A percentile compares a stretch with the other conserved stretches of the same genome.
Evolutionary conservation across 306 rosid genomes (phyloP).

Genomic region (Gillenia trifoliata): DNA sequence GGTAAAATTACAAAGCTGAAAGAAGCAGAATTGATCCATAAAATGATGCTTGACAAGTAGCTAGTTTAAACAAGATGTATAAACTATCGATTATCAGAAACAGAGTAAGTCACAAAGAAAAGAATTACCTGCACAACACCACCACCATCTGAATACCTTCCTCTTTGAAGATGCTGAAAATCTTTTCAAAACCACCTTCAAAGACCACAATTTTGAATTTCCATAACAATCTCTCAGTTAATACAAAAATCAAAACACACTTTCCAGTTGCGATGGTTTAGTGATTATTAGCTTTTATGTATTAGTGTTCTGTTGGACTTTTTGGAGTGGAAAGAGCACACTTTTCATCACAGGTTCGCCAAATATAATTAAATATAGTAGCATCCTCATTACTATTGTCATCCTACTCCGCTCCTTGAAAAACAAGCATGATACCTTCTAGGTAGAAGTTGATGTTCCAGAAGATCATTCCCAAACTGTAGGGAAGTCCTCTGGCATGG

Average conservation of each 20-base stretch:
- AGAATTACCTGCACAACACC: constrained; percentile 96
- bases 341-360: background rate
- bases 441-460: constrained; percentile 77
- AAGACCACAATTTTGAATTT: constrained; percentile 93
- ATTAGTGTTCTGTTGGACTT: background rate
- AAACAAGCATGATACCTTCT: constrained; percentile 91
- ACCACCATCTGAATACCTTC: constrained; percentile 97
- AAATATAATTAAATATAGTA: constrained; percentile 20
- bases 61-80: constrained; percentile 11
- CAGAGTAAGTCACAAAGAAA: constrained; percentile 12
- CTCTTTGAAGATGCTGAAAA: constrained; percentile 83
- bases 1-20: background rate
- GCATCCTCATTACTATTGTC: constrained; percentile 46
- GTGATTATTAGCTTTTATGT: background rate
- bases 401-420: constrained; percentile 48
- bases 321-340: background rate
- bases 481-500: constrained; percentile 65
- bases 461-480: constrained; percentile 63
- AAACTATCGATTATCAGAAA: constrained; percentile 3
- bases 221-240: constrained; percentile 25
- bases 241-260: background rate
- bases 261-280: background rate
- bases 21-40: background rate
- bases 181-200: constrained; percentile 95
- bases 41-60: background rate